Evolutionary conservation across 306 rosid species (phyloP), one percentile per base, ranked within the genome.

Genomic region (Pyrus communis): DNA sequence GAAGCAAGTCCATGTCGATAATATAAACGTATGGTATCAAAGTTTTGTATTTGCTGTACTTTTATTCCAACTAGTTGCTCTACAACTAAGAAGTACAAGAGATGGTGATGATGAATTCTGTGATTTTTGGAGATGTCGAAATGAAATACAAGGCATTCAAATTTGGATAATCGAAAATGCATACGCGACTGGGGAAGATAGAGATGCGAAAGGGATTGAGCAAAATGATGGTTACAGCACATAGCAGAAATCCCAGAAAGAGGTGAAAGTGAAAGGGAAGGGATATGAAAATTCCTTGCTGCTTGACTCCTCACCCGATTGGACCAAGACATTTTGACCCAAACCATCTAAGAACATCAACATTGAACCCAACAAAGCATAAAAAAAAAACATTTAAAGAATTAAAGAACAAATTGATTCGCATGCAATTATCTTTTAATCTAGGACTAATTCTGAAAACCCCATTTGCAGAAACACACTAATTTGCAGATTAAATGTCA

Each of bases 161-260:
- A 49, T 15, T 49, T 15, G 55, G 5, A 49, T 51, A 49, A 49
- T 49, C 55, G 3, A 25, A 74, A 12, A 62, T 74, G 28, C 30
- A 21, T 70, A 74, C 78, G 60, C 61, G 61, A 30, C 46, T 6
- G 70, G 70, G 61, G 27, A 51, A 45, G 58, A 23, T 28, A 19
- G 70, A 43, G 70, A 74, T 62, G 70, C 70, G 61, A 62, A 74
- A 62, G 51, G 60, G 70, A 74, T 74, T 62, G 70, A 43, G 59
- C 78, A 42, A 21, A 19, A 28, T n/a, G 71, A 42, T 52, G 71
- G 52, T n/a, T 42, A 38, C 54, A 67, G 70, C 13, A 18, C 46
- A 67, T 38, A 38, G 11, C 12, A 6, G 13, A 33, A 65, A 67
- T 30, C 51, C 27, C 70, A 22, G 55, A 68, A 68, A 68, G 21